Evolutionary conservation across 2,329 filamentous ascomycete genomes (phyloP).

Genomic region (Zymoseptoria brevis): DNA sequence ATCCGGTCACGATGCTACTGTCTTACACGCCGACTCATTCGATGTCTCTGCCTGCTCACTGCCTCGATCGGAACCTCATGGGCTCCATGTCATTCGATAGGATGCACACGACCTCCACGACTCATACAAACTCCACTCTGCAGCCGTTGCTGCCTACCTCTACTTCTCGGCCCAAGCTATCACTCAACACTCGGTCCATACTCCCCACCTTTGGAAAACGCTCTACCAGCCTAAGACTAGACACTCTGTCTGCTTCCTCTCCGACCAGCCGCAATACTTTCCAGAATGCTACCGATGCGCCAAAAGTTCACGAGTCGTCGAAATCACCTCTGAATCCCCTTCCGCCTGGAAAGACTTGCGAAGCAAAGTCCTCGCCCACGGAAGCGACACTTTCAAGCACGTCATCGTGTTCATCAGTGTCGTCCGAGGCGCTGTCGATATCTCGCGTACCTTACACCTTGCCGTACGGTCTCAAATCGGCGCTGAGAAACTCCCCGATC

Average conservation of each 20-base stretch:
- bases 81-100: slow-evolving; percentile 40
- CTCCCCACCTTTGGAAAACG: slow-evolving; percentile 45
- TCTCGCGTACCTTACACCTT: slow-evolving; percentile 38
- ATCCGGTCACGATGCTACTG: slow-evolving; percentile 21
- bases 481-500: slow-evolving; percentile 40
- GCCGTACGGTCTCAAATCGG: slow-evolving; percentile 38
- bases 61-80: slow-evolving; percentile 21
- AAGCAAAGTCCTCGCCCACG: slow-evolving; percentile 1
- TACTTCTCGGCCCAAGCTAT: slow-evolving; percentile 49
- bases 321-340: background rate
- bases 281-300: slow-evolving; percentile 45
- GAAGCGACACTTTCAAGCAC: slow-evolving; percentile 10
- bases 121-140: slow-evolving; percentile 19
- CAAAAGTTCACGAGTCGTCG: slow-evolving; percentile 9
- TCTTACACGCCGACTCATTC: slow-evolving; percentile 1
- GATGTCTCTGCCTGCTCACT: slow-evolving; percentile 21
- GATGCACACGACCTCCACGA: slow-evolving; percentile 25
- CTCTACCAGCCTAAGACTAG: slow-evolving; percentile 46
- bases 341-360: background rate
- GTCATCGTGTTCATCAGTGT: slow-evolving; percentile 33
- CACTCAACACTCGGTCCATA: slow-evolving; percentile 48
- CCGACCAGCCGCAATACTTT: slow-evolving; percentile 56
- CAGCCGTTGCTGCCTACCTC: slow-evolving; percentile 18
- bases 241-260: slow-evolving; percentile 48
- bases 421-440: slow-evolving; percentile 30